Evolutionary conservation across 495 filamentous ascomycete species (phyloP).

Genomic region (Penicillium crystallinum): DNA sequence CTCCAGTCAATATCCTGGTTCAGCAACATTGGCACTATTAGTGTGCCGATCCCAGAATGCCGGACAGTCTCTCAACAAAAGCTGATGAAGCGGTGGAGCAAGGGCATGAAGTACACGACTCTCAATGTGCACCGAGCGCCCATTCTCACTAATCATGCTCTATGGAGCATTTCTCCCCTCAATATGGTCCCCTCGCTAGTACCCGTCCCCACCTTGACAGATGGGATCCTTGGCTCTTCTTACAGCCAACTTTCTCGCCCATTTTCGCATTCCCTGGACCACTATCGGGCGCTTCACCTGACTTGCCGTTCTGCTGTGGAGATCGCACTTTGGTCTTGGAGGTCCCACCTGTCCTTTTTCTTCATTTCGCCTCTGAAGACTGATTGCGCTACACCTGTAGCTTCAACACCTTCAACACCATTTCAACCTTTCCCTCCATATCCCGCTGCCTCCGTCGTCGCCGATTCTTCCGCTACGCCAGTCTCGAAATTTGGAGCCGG

Average conservation of each 20-base stretch:
- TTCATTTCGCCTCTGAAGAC: background rate
- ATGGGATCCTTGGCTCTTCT: slow-evolving; percentile 1
- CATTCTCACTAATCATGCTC: slow-evolving; percentile 14
- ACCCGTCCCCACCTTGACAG: slow-evolving; percentile 15
- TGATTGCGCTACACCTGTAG: background rate
- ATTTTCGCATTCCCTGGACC: slow-evolving; percentile 1
- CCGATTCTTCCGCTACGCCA: slow-evolving; percentile 12
- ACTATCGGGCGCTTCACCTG: background rate
- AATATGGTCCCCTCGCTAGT: slow-evolving; percentile 2
- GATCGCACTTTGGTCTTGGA: background rate
- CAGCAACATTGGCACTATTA: background rate
- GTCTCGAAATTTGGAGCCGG: slow-evolving; percentile 18
- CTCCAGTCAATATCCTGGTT: background rate
- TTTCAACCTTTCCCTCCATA: background rate
- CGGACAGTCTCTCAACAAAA: background rate
- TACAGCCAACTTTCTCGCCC: background rate
- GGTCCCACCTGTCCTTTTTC: slow-evolving; percentile 9
- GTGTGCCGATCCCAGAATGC: background rate
- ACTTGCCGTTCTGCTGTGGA: slow-evolving; percentile 6
- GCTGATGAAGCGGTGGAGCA: slow-evolving; percentile 17
- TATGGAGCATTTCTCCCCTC: slow-evolving; percentile 14
- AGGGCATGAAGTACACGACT: slow-evolving; percentile 3
- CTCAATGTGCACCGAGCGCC: slow-evolving; percentile 3
- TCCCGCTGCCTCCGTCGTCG: background rate
- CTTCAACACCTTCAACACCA: background rate